Evolutionary conservation across 139 green algal genomes (phyloP).

Genomic region (Edaphochlamys debaryana): DNA sequence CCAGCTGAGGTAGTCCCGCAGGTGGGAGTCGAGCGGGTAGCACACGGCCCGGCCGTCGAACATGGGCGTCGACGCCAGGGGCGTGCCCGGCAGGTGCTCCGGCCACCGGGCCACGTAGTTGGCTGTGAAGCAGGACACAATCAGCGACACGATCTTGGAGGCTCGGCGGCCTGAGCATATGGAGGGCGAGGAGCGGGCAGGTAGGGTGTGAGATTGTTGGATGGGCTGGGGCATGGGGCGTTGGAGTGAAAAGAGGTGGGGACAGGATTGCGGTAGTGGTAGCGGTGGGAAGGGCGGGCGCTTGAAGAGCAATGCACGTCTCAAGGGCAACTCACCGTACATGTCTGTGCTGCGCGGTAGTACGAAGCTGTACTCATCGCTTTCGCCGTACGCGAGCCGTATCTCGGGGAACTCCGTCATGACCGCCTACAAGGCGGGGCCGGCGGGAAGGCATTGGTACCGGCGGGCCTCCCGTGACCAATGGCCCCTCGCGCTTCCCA

Average conservation of each 20-base stretch:
- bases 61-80: conserved; percentile 74
- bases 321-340: conserved; percentile 80
- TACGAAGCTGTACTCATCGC: conserved; percentile 93
- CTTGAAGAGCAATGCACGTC: no score
- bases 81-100: conserved; percentile 51
- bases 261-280: no score
- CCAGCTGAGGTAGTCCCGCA: conserved; percentile 92
- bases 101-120: conserved; percentile 87
- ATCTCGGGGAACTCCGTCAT: conserved; percentile 82
- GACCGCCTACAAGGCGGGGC: conserved; percentile 58
- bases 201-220: background rate
- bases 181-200: background rate
- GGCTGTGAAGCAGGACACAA: conserved; percentile 87
- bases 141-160: conserved; percentile 88
- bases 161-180: conserved; percentile 75
- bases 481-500: no score
- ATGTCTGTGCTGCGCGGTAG: conserved; percentile 69
- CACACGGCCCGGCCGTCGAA: conserved; percentile 93
- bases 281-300: no score
- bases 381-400: conserved; percentile 84
- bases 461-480: no score
- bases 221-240: no score
- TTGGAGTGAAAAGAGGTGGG: background rate
- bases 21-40: conserved; percentile 74
- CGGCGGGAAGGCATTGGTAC: no score